Base-by-base conservation (phyloP, 108 stramenopile species). In the Cylindrotheca closterium region DNA sequence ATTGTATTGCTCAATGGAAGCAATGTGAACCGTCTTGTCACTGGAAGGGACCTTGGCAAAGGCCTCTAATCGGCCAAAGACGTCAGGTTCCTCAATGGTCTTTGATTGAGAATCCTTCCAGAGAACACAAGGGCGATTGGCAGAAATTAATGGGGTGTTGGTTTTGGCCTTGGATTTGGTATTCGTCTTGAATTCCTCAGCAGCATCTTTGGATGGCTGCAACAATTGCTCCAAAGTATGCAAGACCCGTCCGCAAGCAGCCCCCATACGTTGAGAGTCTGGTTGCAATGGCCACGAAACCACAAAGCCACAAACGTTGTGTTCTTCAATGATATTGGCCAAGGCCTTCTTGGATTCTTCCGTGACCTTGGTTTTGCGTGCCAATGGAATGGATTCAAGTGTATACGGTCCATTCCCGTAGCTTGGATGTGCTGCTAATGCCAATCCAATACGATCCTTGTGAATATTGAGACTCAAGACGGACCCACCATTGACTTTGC, bases 231-330 rank as follows among this genome's bases (percentile, higher is more conserved):
- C 74, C 18, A 75, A 23, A 2, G 59, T 53, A 45, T 64, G 50
- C 51, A 73, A 47, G 3, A 58, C 68, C 33, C 58, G 51, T 33
- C 71, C 75, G 65, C 71, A 68, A 33, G 67, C 17, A 33, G 64
- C 67, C 22, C 63, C 77, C 68, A 59, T 69, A 37, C 54, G 51
- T n/a, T 47, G 46, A 8, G 60, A 53, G 21, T 75, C 74, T 32
- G 30, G 60, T 50, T 62, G 59, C 17, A 70, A 27, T 17, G 78
- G 78, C 78, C 78, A 79, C 8, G 56, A 53, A 15, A 79, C 65
- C 19, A 67, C 55, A 48, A 67, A 8, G 4, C 55, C 37, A 47
- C 65, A 67, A 30, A 57, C 53, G 3, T 57, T 34, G 23, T 62
- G 25, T 5, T 28, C 27, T 10, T 21, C 18, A 23, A 67, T 45